These are phyloP conservation scores for Wickerhamomyces sp. DNA, from an alignment of 1,139 yeast species.

Conservation along the genomic window DNA sequence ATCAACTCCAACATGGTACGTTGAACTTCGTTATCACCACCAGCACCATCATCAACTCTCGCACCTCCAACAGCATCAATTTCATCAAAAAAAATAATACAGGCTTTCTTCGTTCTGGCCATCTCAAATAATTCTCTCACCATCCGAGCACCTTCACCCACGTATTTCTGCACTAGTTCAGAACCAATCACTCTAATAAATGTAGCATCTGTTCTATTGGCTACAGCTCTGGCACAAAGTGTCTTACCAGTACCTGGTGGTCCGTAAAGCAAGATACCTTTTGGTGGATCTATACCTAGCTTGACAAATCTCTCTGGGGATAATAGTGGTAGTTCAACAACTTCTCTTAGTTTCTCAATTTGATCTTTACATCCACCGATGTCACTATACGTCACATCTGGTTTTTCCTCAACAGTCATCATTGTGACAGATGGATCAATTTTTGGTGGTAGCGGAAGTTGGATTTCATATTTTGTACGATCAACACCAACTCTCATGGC, in stretches of 20 bases:
- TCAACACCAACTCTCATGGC: slow-evolving; percentile 99
- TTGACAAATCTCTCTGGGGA: slow-evolving; percentile 96
- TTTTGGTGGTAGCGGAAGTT: slow-evolving; percentile 93
- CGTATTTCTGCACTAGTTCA: slow-evolving; percentile 95
- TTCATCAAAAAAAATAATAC: slow-evolving; percentile 92
- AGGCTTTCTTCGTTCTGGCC: too few species aligned
- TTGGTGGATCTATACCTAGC: slow-evolving; percentile 97
- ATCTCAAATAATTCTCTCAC: slow-evolving; percentile 95
- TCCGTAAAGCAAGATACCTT: slow-evolving; percentile 91
- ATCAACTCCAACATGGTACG: slow-evolving; percentile 98
- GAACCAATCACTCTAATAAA: slow-evolving; percentile 97
- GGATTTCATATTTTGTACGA: slow-evolving; percentile 93
- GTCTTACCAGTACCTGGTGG: slow-evolving; percentile 99
- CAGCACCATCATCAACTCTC: slow-evolving; percentile 98
- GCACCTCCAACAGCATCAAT: slow-evolving; percentile 99
- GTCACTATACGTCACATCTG: slow-evolving; percentile 85
- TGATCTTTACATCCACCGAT: slow-evolving; percentile 98
- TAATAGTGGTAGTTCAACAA: slow-evolving; percentile 88
- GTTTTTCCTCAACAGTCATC: slow-evolving; percentile 99
- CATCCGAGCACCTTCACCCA: slow-evolving; percentile 99
- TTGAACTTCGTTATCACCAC: slow-evolving; percentile 98
- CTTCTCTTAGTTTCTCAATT: slow-evolving; percentile 94
- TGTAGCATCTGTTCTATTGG: slow-evolving; percentile 97
- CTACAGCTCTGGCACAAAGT: slow-evolving; percentile 96
- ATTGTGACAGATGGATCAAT: slow-evolving; percentile 98